A percentile compares a stretch with the other conserved stretches of the same genome.
These are phyloP conservation scores for Dictyostelium capitatum DNA, from an alignment of 78 protist species.

Conservation along the genomic window DNA sequence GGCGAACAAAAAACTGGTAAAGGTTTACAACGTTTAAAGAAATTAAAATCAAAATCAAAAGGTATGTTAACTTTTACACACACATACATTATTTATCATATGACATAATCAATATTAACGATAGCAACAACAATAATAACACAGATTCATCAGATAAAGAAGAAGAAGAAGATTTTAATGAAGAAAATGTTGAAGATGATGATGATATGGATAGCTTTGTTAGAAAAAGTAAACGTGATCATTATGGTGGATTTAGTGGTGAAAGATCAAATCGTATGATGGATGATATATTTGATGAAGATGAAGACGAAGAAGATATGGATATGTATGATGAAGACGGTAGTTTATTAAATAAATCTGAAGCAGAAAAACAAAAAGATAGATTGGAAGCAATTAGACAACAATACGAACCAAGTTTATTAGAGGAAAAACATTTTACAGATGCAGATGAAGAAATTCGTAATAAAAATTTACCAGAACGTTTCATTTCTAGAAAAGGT, in stretches of 20 bases:
- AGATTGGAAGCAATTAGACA: slow-evolving; percentile 47
- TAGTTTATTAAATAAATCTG: not conserved
- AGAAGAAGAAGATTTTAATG: not conserved
- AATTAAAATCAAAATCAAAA: slow-evolving; percentile 9
- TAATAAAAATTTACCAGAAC: slow-evolving; percentile 65
- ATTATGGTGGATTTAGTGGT: not conserved
- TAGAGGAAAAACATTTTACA: slow-evolving; percentile 81
- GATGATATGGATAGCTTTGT: slow-evolving; percentile 50
- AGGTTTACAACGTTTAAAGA: slow-evolving; percentile 26
- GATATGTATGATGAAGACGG: not conserved
- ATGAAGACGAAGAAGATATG: slow-evolving; percentile 38
- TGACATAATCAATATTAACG: not conserved
- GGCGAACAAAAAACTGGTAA: not conserved
- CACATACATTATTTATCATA: no score
- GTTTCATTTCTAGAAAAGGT: slow-evolving; percentile 58
- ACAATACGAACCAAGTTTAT: slow-evolving; percentile 77
- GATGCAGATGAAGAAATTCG: slow-evolving; percentile 82
- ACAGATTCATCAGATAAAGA: slow-evolving; percentile 17
- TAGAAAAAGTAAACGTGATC: slow-evolving; percentile 2
- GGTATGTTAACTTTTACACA: no score
- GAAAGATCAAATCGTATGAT: slow-evolving; percentile 5
- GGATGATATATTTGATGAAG: slow-evolving; percentile 10
- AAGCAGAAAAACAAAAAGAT: slow-evolving; percentile 29
- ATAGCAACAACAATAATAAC: not conserved
- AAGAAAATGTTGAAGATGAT: slow-evolving; percentile 8